Conservation (phyloP, 495 filamentous ascomycete species). For the Aspergillus cristatus region DNA sequence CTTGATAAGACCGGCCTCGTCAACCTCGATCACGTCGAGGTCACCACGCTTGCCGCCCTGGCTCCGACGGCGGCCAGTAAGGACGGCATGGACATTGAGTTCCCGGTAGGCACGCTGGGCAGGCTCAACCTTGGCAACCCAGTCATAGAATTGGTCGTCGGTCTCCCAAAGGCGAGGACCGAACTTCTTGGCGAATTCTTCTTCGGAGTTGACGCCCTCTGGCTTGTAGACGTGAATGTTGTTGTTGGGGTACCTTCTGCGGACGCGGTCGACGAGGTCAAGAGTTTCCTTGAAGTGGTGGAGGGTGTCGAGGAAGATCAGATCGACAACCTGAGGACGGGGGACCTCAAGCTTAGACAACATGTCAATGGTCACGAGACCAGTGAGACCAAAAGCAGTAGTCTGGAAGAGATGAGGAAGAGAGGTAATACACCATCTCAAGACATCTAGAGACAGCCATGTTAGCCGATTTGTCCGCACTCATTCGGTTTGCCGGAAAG, state of each 20-base stretch:
- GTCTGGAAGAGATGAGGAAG: constrained; percentile 91
- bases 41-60: constrained; percentile 90
- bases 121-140: constrained; percentile 93
- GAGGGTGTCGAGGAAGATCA: constrained; percentile 95
- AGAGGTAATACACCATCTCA: constrained; percentile 84
- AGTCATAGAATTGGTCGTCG: constrained; percentile 88
- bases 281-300: constrained; percentile 93
- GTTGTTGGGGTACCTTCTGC: constrained; percentile 64
- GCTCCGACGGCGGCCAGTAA: constrained; percentile 87
- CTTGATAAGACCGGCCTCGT: constrained; percentile 89
- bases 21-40: constrained; percentile 82
- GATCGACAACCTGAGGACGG: constrained; percentile 60
- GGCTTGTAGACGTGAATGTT: constrained; percentile 87
- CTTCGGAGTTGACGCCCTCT: constrained; percentile 52
- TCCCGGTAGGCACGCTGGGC: constrained; percentile 86
- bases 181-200: constrained; percentile 72
- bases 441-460: constrained; percentile 57
- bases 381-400: constrained; percentile 93
- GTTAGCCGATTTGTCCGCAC: constrained; percentile 11
- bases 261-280: constrained; percentile 69
- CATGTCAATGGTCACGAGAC: constrained; percentile 91
- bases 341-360: constrained; percentile 74
- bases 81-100: constrained; percentile 79
- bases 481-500: constrained; percentile 4
- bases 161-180: constrained; percentile 79